phyloP scores from a whole-genome alignment of 208 protist species.

The Kentomonas sorsogonicus region DNA sequence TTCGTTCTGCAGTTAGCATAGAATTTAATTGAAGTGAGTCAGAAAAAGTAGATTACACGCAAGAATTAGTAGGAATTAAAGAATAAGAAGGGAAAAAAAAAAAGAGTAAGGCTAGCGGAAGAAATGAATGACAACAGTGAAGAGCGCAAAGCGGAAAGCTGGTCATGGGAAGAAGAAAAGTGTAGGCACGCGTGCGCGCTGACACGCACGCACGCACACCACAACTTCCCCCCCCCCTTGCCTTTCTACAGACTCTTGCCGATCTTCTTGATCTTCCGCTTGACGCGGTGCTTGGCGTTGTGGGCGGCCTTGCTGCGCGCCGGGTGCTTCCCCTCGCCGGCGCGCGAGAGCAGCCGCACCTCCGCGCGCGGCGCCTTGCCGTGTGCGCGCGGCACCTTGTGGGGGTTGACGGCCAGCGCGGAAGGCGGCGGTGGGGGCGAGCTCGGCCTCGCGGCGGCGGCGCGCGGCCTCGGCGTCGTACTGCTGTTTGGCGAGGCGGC shows the following conservation, averaged over 20 bases:
- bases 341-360: slow-evolving; percentile 46
- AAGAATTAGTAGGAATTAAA: neutral
- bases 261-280: slow-evolving; percentile 36
- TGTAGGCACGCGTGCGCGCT: no score
- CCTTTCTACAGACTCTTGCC: slow-evolving; percentile 46
- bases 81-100: slow-evolving; percentile 9
- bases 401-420: slow-evolving; percentile 65
- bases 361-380: slow-evolving; percentile 44
- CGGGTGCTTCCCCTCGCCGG: slow-evolving; percentile 28
- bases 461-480: slow-evolving; percentile 45
- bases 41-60: neutral
- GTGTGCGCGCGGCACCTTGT: slow-evolving; percentile 65
- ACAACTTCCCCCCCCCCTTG: no score
- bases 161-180: neutral
- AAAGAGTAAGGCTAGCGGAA: slow-evolving; percentile 8
- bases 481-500: slow-evolving; percentile 67
- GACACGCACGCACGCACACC: no score
- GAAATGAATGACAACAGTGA: slow-evolving; percentile 7
- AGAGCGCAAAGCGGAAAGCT: neutral
- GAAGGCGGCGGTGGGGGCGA: slow-evolving; percentile 74
- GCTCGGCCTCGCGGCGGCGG: slow-evolving; percentile 44
- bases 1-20: neutral
- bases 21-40: neutral
- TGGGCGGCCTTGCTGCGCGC: slow-evolving; percentile 11
- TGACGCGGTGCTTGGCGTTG: slow-evolving; percentile 10